Evolutionary conservation across 495 filamentous ascomycete species (phyloP).

Genomic region (Lophium mytilinum): DNA sequence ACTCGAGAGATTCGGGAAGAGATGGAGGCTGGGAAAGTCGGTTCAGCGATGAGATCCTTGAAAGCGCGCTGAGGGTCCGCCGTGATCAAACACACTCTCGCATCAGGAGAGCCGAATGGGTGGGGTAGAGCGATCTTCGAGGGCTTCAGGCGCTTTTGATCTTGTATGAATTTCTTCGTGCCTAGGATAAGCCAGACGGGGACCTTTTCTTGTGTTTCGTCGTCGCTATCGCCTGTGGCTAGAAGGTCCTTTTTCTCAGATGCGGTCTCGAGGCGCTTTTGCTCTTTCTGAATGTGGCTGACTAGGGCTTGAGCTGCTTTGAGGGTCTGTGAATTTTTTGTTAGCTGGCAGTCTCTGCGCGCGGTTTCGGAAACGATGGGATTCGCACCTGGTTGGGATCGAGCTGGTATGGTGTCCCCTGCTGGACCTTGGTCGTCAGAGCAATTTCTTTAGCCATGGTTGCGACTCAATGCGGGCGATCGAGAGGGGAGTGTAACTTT

Average conservation of each 20-base stretch:
- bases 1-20: constrained; percentile 68
- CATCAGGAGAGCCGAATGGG: constrained; percentile 50
- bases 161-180: constrained; percentile 80
- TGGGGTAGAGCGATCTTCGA: constrained; percentile 54
- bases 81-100: constrained; percentile 75
- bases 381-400: constrained; percentile 50
- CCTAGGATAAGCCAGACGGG: constrained; percentile 79
- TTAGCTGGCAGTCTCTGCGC: background rate
- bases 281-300: constrained; percentile 64
- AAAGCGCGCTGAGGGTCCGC: constrained; percentile 75
- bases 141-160: constrained; percentile 73
- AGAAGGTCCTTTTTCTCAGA: constrained; percentile 60
- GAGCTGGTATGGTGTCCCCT: constrained; percentile 56
- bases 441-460: background rate
- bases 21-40: constrained; percentile 65
- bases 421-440: constrained; percentile 10
- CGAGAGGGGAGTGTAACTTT: no score
- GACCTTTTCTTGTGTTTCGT: constrained; percentile 44
- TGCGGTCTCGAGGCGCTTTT: constrained; percentile 46
- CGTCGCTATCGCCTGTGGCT: constrained; percentile 25
- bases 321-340: constrained; percentile 39
- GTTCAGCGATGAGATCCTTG: constrained; percentile 73
- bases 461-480: background rate
- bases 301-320: constrained; percentile 74
- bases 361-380: constrained; percentile 2